Conservation (phyloP, 805 yeast genomes). For the Candida verbasci region DNA sequence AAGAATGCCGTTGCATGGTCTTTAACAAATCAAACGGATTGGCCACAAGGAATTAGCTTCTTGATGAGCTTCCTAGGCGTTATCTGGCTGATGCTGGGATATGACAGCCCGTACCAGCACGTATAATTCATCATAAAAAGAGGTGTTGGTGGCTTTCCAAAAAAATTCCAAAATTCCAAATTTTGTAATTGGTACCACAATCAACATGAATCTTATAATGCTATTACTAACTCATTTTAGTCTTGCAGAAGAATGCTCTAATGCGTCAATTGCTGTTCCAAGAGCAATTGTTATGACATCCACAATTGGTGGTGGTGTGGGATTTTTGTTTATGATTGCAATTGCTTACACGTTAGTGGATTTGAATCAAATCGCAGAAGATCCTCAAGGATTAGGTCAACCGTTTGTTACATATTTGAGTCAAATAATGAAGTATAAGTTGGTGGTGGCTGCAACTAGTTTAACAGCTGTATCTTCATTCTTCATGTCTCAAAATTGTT, state of each 20-base stretch:
- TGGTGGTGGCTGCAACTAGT: conserved; percentile 33
- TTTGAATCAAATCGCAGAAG: conserved; percentile 42
- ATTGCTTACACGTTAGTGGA: conserved; percentile 59
- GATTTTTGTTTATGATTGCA: conserved; percentile 55
- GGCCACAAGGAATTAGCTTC: conserved; percentile 58
- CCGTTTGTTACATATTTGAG: conserved; percentile 54
- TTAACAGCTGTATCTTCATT: conserved; percentile 37
- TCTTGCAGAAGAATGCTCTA: conserved; percentile 66
- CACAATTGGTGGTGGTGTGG: conserved; percentile 49
- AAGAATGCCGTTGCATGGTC: conserved; percentile 49
- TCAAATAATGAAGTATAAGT: conserved; percentile 41
- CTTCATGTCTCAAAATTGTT: conserved; percentile 41
- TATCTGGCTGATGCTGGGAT: conserved; percentile 72
- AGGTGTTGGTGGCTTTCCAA: too few species aligned
- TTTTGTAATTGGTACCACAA: too few species aligned
- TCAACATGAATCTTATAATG: too few species aligned
- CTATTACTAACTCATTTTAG: too few species aligned
- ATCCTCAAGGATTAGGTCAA: conserved; percentile 49
- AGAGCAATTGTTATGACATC: conserved; percentile 60
- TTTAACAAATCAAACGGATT: conserved; percentile 54
- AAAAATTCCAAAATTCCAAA: too few species aligned
- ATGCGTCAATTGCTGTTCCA: conserved; percentile 64
- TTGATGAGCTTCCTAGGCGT: conserved; percentile 57
- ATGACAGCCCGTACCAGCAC: conserved; percentile 75
- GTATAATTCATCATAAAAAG: too few species aligned